Conservation (phyloP, 1,284 basidiomycete genomes). For the Rhodotorula sp. region DNA sequence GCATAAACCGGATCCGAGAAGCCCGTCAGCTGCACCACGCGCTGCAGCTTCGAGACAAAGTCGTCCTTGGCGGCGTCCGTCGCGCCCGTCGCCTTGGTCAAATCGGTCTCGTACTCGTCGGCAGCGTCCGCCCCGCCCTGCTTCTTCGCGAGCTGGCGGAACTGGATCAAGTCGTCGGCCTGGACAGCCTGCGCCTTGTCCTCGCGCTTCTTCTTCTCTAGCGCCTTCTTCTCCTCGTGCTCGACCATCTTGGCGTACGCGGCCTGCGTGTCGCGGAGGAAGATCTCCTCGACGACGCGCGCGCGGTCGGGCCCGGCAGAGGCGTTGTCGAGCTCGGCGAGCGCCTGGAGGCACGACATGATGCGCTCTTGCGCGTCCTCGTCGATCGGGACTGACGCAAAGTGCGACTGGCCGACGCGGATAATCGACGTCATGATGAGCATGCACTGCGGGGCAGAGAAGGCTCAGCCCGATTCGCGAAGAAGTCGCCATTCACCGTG, state of each 20-base stretch:
- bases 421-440: constrained; percentile 97
- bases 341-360: constrained; percentile 91
- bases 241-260: constrained; percentile 93
- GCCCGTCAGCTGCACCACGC: constrained; percentile 93
- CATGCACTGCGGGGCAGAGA: constrained; percentile 65
- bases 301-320: constrained; percentile 20
- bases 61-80: constrained; percentile 77
- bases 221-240: constrained; percentile 86
- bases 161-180: constrained; percentile 86
- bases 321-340: constrained; percentile 55
- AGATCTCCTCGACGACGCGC: constrained; percentile 69
- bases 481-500: no score
- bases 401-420: constrained; percentile 95
- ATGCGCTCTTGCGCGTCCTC: constrained; percentile 97
- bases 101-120: constrained; percentile 82
- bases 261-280: constrained; percentile 86
- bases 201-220: constrained; percentile 80
- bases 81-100: constrained; percentile 84
- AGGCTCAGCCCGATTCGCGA: constrained; percentile 49
- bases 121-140: constrained; percentile 62
- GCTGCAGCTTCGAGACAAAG: constrained; percentile 92
- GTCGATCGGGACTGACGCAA: constrained; percentile 88
- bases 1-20: constrained; percentile 99
- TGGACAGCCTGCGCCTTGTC: constrained; percentile 74
- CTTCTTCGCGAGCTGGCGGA: constrained; percentile 95